Conservation (phyloP, 2,329 filamentous ascomycete species). For the Tolypocladium inflatum region DNA sequence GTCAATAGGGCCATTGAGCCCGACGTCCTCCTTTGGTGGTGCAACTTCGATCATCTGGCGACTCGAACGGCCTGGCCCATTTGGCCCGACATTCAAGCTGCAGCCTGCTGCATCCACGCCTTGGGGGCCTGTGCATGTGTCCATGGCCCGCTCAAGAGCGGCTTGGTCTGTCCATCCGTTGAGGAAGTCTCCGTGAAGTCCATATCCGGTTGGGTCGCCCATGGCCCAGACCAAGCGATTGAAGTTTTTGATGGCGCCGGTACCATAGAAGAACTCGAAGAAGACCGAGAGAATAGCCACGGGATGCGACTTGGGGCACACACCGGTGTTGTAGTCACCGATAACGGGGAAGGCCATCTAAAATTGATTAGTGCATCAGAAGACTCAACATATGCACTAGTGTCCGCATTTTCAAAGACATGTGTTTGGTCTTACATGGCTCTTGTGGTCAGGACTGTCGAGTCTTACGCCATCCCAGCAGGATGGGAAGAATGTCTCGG, state of each 20-base stretch:
- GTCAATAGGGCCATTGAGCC: slow-evolving; percentile 11
- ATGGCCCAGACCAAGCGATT: slow-evolving; percentile 16
- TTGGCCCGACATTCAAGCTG: slow-evolving; percentile 14
- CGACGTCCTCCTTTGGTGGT: slow-evolving; percentile 15
- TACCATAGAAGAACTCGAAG: slow-evolving; percentile 37
- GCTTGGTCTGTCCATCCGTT: slow-evolving; percentile 19
- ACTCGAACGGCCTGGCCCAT: slow-evolving; percentile 11
- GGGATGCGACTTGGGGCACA: slow-evolving; percentile 31
- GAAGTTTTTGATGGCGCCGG: slow-evolving; percentile 15
- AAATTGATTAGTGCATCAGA: neutral
- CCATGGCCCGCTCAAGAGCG: slow-evolving; percentile 13
- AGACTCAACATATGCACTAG: too few species aligned
- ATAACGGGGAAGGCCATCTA: slow-evolving; percentile 18
- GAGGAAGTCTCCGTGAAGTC: slow-evolving; percentile 19
- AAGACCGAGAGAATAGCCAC: slow-evolving; percentile 33
- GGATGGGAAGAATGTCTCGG: slow-evolving; percentile 47
- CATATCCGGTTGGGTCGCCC: slow-evolving; percentile 18
- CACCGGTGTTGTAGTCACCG: slow-evolving; percentile 17
- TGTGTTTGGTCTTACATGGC: slow-evolving; percentile 30
- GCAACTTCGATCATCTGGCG: slow-evolving; percentile 9
- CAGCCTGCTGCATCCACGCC: slow-evolving; percentile 13
- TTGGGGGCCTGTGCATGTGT: slow-evolving; percentile 14
- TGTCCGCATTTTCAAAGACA: neutral
- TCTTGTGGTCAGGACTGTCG: slow-evolving; percentile 44
- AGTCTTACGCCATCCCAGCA: slow-evolving; percentile 54